Evolutionary conservation across 2,329 filamentous ascomycete genomes (phyloP), one percentile per base, ranked within the genome.

Genomic region (Bipolaris sorokiniana): DNA sequence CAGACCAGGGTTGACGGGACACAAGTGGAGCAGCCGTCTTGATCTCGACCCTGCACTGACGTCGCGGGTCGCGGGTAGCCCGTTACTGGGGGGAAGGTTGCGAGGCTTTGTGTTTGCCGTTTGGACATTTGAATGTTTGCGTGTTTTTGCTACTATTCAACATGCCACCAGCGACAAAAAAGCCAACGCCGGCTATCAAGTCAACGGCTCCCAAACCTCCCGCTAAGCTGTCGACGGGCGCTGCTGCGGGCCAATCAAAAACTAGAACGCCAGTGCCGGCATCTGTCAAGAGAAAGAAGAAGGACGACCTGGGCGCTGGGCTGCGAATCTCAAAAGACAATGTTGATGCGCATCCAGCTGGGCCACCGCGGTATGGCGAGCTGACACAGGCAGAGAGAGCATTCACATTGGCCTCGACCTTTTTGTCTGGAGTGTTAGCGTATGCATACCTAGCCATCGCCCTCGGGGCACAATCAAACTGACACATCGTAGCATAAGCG

Each of bases 381-480:
- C 70, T 82, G 62, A 78, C 78, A 16, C 80, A 82, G 65, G 80
- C 80, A 23, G 81, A 82, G 65, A 72, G 80, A 38, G 80, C 80
- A 15, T 82, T 83, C 59, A 81, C 79, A 26, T 74, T 81, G 36
- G 79, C 78, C 9, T 82, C 80, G 48, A 82, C 80, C 3, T 82
- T 83, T 62, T 62, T 82, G 56, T 82, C 80, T 28, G 81, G 81
- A 33, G 73, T 81, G 56, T 66, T 82, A 66, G 80, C 81, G 70
- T 78, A 75, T 66, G 76, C 60, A 60, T 20, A 28, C 18, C 48
- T 11, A 15, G 18, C 9, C 28, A 1, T 28, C 31, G 5, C 36
- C 11, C 7, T 18, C 10, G 6, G 26, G 16, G 20, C 44, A 20
- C 10, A 44, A 9, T 22, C 20, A 36, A 51, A 66, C 72, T 58